Evolutionary conservation across 176 grass and related monocot genomes (phyloP), one percentile per base, ranked within the genome.

Genomic region (Carex kokanica): DNA sequence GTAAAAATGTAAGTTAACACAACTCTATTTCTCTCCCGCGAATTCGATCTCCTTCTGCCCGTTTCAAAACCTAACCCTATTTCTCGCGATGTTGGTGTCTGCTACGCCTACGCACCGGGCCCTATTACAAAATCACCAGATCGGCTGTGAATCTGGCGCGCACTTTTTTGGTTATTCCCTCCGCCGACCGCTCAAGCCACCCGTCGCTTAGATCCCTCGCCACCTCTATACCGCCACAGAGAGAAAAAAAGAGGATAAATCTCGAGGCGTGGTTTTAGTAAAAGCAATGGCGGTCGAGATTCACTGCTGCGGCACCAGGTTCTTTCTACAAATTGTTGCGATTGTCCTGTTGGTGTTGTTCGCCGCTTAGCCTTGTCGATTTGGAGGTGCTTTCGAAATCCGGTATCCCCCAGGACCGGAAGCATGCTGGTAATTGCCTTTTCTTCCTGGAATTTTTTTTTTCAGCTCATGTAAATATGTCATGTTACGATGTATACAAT

Each of bases 291-390:
- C 94, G 86, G 94, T 91, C 81, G 89, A 93, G 88, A 89, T 90
- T 78, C 71, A 57, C 43, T 97, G 94, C 88, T 97, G 94, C 81
- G 84, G 60, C 38, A 78, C 65, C n/a, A 18, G 20, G 3, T 97
- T 97, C 89, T 97, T 97, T 85, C 60, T 90, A 63, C 94, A 93
- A 47, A 87, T 97, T 60, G 84, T 27, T 40, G 85, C 89, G 81
- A 97, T 97, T 83, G 74, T 88, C 41, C 70, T 86, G 64, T 86
- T 97, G 36, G 94, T 97, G 84, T 25, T 88, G 71, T 97, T 97
- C 86, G 91, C 94, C 40, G 94, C 94, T 97, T 54, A 93, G 94
- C 88, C 91, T 97, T 82, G 94, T 97, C 88, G 94, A 92, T 65
- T 88, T 97, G 72, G 94, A 97, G 89, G 94, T 97, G 60, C 88